These are phyloP conservation scores for Hericium alpestre DNA, from an alignment of 768 basidiomycete species.

Conservation along the genomic window DNA sequence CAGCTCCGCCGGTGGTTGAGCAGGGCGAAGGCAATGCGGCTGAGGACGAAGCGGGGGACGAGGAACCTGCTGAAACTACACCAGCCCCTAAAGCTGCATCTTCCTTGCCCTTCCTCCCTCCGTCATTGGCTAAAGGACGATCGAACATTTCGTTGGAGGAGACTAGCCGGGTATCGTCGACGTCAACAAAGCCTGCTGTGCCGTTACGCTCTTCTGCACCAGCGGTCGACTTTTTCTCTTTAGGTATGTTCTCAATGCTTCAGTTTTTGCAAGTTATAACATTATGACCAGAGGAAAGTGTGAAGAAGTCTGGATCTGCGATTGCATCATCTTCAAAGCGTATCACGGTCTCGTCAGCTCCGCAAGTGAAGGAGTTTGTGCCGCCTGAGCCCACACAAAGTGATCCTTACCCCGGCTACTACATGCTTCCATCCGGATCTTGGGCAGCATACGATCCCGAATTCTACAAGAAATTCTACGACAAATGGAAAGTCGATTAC, in stretches of 20 bases:
- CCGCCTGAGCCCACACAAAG: conserved; percentile 64
- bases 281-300: conserved; percentile 5
- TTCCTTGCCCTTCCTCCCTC: conserved; percentile 45
- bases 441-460: conserved; percentile 67
- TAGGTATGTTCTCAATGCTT: conserved; percentile 30
- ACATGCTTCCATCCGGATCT: conserved; percentile 67
- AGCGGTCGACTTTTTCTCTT: conserved; percentile 57
- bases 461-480: conserved; percentile 58
- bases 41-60: conserved; percentile 7
- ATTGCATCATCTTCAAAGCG: conserved; percentile 10
- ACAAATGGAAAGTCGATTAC: conserved; percentile 67
- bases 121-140: conserved; percentile 48
- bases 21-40: conserved; percentile 16
- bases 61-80: conserved; percentile 10
- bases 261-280: not conserved
- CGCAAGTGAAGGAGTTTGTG: conserved; percentile 52
- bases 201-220: conserved; percentile 21
- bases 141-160: conserved; percentile 34
- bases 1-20: conserved; percentile 17
- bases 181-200: not conserved
- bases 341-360: conserved; percentile 50
- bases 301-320: conserved; percentile 1
- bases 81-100: conserved; percentile 6
- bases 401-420: conserved; percentile 82
- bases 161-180: conserved; percentile 8